phyloP scores from a whole-genome alignment of 1,284 basidiomycete species.

The Macrocybe sp. region DNA sequence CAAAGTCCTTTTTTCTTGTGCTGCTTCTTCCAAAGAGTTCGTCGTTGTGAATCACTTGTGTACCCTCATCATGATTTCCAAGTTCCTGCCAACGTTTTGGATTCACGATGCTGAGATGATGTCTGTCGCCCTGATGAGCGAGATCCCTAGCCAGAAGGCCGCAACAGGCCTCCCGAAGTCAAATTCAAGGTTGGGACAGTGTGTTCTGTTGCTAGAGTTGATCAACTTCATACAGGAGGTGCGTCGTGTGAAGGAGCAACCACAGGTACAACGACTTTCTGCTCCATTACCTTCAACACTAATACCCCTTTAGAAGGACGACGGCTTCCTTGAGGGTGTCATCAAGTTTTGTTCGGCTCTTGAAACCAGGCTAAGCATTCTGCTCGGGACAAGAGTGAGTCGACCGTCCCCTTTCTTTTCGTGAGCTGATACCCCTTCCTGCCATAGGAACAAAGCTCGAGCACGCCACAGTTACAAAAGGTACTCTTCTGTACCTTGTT shows the following conservation, averaged over 20 bases:
- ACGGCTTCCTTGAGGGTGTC: constrained; percentile 28
- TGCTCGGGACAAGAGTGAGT: constrained; percentile 59
- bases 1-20: constrained; percentile 70
- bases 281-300: no score
- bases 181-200: constrained; percentile 58
- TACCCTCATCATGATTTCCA: constrained; percentile 44
- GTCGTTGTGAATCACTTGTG: constrained; percentile 56
- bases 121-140: constrained; percentile 62
- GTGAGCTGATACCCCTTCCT: constrained; percentile 1
- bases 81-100: constrained; percentile 62
- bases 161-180: constrained; percentile 25
- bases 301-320: constrained; percentile 9
- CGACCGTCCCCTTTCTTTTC: background rate
- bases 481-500: constrained; percentile 55
- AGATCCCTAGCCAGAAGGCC: constrained; percentile 26
- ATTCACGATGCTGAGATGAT: constrained; percentile 74
- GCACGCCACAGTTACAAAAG: constrained; percentile 50
- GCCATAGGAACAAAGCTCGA: constrained; percentile 45
- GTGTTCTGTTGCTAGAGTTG: constrained; percentile 60
- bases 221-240: constrained; percentile 45
- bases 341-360: constrained; percentile 51
- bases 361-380: constrained; percentile 52
- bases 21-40: constrained; percentile 55
- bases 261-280: constrained; percentile 24
- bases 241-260: constrained; percentile 35